Conservation (phyloP, 2,329 filamentous ascomycete genomes). For the Lachnellula hyalina region DNA sequence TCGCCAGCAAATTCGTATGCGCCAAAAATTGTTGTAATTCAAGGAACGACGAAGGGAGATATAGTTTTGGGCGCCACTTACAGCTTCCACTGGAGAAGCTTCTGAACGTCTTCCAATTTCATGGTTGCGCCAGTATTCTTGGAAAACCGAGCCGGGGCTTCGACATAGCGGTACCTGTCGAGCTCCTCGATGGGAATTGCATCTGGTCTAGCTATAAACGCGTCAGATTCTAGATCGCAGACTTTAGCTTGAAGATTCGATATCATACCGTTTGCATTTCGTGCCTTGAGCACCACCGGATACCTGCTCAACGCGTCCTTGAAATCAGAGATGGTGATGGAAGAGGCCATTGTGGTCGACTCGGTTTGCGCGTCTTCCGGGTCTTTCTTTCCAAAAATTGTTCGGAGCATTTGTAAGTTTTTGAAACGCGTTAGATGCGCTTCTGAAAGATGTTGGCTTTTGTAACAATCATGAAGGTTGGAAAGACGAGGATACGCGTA, state of each 20-base stretch:
- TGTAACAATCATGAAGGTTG: slow-evolving; percentile 12
- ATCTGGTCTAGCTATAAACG: slow-evolving; percentile 22
- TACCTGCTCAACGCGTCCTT: slow-evolving; percentile 26
- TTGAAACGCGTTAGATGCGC: not conserved
- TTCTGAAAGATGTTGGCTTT: slow-evolving; percentile 9
- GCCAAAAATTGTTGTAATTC: slow-evolving; percentile 9
- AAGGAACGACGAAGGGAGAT: slow-evolving; percentile 2
- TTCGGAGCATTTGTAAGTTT: slow-evolving; percentile 14
- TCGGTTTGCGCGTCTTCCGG: not conserved
- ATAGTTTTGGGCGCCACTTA: slow-evolving; percentile 35
- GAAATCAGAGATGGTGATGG: slow-evolving; percentile 26
- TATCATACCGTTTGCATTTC: slow-evolving; percentile 22
- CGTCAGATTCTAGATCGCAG: not conserved
- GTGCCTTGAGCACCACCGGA: slow-evolving; percentile 19
- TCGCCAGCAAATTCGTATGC: not conserved
- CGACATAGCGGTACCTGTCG: slow-evolving; percentile 54
- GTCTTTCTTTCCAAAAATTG: slow-evolving; percentile 14
- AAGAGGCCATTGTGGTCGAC: slow-evolving; percentile 20
- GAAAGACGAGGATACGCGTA: not conserved
- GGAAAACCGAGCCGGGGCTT: slow-evolving; percentile 45
- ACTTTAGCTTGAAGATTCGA: not conserved
- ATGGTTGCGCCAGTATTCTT: slow-evolving; percentile 37
- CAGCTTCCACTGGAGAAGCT: slow-evolving; percentile 67
- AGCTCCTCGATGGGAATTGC: slow-evolving; percentile 43
- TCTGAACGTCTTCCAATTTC: slow-evolving; percentile 51